Evolutionary conservation across 2,329 filamentous ascomycete genomes (phyloP).

Genomic region (Hirsutella thompsonii): DNA sequence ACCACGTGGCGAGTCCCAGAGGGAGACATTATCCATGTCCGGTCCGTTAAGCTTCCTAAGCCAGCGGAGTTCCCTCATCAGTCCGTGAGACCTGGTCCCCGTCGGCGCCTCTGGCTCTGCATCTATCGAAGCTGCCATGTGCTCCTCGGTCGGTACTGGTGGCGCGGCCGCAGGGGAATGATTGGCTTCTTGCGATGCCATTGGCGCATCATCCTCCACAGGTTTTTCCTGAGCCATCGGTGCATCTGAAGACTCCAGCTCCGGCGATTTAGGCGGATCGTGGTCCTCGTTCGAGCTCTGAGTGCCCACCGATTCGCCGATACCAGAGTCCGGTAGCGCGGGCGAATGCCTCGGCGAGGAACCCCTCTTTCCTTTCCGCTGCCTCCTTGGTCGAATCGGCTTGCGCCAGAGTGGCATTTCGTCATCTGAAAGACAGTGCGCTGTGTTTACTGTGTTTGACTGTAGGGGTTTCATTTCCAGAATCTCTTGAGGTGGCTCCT

Average conservation of each 20-base stretch:
- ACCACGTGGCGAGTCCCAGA: neutral
- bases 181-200: too few species aligned
- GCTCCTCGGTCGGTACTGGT: too few species aligned
- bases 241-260: neutral
- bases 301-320: neutral
- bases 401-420: slow-evolving; percentile 17
- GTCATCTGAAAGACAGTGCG: slow-evolving; percentile 20
- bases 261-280: neutral
- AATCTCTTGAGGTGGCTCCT: neutral
- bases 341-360: neutral
- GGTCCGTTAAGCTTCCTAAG: neutral
- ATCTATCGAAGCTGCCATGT: neutral
- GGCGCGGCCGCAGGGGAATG: too few species aligned
- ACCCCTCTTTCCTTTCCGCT: neutral
- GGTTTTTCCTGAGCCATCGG: too few species aligned
- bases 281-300: neutral
- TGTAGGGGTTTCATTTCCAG: neutral
- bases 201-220: too few species aligned
- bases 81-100: slow-evolving; percentile 1
- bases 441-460: slow-evolving; percentile 1
- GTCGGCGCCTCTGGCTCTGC: neutral
- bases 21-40: neutral
- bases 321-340: neutral
- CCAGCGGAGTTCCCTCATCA: slow-evolving; percentile 1
- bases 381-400: neutral